These are phyloP conservation scores for Turnera subulata DNA, from an alignment of 345 rosid genomes.

Conservation along the genomic window DNA sequence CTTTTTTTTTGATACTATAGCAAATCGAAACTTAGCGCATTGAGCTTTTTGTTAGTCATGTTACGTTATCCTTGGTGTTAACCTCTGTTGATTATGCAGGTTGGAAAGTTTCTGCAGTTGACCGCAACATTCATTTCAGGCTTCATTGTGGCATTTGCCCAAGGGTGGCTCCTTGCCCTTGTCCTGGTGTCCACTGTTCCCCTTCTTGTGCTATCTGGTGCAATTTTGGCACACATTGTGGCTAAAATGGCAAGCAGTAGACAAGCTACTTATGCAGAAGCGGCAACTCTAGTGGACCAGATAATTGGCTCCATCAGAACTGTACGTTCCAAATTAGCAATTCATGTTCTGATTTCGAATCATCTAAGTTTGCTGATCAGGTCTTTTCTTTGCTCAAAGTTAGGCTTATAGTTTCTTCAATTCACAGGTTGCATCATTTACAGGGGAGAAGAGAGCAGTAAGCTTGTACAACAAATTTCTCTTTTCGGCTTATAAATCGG, in stretches of 20 bases:
- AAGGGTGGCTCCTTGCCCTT: slow-evolving; percentile 78
- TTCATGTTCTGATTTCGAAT: no score
- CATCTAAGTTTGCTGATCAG: not conserved
- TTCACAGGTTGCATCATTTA: slow-evolving; percentile 64
- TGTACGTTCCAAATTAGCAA: no score
- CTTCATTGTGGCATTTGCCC: slow-evolving; percentile 54
- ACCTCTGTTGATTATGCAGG: slow-evolving; percentile 35
- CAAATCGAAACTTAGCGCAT: no score
- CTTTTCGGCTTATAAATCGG: slow-evolving; percentile 45
- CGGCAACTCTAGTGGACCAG: slow-evolving; percentile 70
- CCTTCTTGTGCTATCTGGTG: slow-evolving; percentile 59
- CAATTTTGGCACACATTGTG: slow-evolving; percentile 37
- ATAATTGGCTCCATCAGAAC: slow-evolving; percentile 44
- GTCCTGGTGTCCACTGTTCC: slow-evolving; percentile 69
- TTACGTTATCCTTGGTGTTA: no score
- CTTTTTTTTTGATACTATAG: no score
- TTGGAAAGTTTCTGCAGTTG: slow-evolving; percentile 78
- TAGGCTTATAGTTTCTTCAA: not conserved
- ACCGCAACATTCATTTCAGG: slow-evolving; percentile 67
- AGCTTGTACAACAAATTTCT: slow-evolving; percentile 47
- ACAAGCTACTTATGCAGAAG: slow-evolving; percentile 67
- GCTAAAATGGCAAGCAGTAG: slow-evolving; percentile 56
- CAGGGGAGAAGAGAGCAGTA: slow-evolving; percentile 59
- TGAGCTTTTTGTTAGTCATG: no score
- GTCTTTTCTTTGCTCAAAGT: not conserved